phyloP scores from a whole-genome alignment of 345 rosid genomes.

The sweet orange (Citrus sinensis) region DNA sequence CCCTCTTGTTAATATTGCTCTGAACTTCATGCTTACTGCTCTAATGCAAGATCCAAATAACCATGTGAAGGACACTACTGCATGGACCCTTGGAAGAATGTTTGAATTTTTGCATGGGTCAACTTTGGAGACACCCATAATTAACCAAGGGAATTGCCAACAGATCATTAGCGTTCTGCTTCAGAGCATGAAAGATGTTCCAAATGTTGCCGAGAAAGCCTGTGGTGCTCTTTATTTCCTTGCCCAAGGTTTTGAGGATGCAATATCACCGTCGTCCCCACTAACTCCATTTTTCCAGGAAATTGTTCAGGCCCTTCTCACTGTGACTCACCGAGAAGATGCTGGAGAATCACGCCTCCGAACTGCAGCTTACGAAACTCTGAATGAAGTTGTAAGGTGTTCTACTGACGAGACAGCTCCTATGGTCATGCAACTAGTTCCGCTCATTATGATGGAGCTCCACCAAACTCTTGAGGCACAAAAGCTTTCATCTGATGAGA shows the following conservation, averaged over 20 bases:
- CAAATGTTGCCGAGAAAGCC: conserved; percentile 73
- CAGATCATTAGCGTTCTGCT: conserved; percentile 69
- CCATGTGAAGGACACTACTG: conserved; percentile 54
- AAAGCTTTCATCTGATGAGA: conserved; percentile 30
- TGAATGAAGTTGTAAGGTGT: conserved; percentile 74
- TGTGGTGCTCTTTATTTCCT: conserved; percentile 72
- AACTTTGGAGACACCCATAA: conserved; percentile 52
- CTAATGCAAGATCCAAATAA: conserved; percentile 40
- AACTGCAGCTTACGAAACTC: conserved; percentile 70
- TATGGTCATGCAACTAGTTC: conserved; percentile 35
- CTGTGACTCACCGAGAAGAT: conserved; percentile 46
- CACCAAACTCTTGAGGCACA: conserved; percentile 35
- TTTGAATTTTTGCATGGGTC: conserved; percentile 79
- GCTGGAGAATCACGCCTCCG: conserved; percentile 71
- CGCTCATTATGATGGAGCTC: conserved; percentile 35
- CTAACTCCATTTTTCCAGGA: conserved; percentile 42
- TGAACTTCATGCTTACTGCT: conserved; percentile 63
- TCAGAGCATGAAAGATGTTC: conserved; percentile 69
- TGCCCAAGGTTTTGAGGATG: conserved; percentile 70
- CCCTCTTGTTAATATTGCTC: conserved; percentile 49
- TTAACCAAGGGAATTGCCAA: conserved; percentile 68
- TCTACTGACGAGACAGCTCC: conserved; percentile 40
- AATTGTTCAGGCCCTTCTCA: conserved; percentile 39
- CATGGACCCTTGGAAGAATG: conserved; percentile 75
- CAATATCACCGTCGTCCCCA: conserved; percentile 32